These are phyloP conservation scores for Daedaleopsis nitida DNA, from an alignment of 768 basidiomycete genomes.

Conservation along the genomic window DNA sequence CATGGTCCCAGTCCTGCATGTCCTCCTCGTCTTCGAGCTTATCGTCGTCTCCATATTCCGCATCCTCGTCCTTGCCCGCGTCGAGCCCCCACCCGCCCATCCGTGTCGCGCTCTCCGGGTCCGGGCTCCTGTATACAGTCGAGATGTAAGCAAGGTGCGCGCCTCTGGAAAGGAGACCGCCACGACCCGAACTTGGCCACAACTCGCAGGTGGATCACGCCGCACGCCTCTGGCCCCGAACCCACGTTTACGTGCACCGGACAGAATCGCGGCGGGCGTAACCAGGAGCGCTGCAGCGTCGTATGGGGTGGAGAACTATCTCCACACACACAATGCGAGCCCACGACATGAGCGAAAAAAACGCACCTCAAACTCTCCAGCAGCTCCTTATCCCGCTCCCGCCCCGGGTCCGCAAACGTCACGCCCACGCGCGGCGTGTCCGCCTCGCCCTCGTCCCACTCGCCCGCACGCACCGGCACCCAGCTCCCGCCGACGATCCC, in stretches of 20 bases:
- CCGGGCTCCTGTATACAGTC: constrained; percentile 49
- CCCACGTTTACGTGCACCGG: too few relatives aligned
- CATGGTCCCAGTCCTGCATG: constrained; percentile 65
- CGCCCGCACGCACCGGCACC: neutral
- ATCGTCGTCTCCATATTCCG: constrained; percentile 47
- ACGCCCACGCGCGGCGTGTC: constrained; percentile 53
- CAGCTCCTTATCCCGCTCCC: constrained; percentile 56
- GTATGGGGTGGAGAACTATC: too few relatives aligned
- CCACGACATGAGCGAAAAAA: too few relatives aligned
- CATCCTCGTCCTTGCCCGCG: constrained; percentile 54
- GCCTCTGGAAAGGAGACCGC: neutral
- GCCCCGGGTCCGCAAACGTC: constrained; percentile 38
- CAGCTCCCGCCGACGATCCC: neutral
- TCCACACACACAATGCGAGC: too few relatives aligned
- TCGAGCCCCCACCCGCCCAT: constrained; percentile 78
- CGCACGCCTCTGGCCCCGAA: too few relatives aligned
- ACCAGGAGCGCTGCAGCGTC: too few relatives aligned
- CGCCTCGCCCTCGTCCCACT: constrained; percentile 43
- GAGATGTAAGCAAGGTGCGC: neutral
- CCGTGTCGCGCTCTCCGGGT: constrained; percentile 41
- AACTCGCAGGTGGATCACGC: too few relatives aligned
- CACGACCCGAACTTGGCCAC: too few relatives aligned
- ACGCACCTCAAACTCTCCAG: constrained; percentile 53
- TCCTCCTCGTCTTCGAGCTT: constrained; percentile 49
- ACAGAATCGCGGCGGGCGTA: too few relatives aligned